These are phyloP conservation scores for Pseudonectria foliicola DNA, from an alignment of 2,329 filamentous ascomycete species.

Conservation along the genomic window DNA sequence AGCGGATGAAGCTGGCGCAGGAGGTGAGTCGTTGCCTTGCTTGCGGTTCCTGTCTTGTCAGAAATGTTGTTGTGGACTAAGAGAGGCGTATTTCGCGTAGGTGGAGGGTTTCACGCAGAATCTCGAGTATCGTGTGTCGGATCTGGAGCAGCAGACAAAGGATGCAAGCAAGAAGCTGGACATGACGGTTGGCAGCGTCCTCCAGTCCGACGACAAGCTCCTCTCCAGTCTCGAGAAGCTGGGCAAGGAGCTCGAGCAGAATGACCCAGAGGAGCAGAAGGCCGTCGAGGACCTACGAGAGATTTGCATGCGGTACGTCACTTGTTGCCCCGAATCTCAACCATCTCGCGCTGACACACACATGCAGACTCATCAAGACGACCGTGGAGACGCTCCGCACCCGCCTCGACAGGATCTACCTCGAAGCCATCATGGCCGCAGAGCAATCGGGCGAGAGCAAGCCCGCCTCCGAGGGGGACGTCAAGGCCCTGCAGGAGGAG, in stretches of 20 bases:
- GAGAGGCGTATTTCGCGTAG: conserved; percentile 22
- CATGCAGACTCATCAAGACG: conserved; percentile 46
- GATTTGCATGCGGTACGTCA: conserved; percentile 42
- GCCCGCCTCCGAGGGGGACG: conserved; percentile 31
- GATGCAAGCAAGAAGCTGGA: conserved; percentile 38
- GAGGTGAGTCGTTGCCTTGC: conserved; percentile 33
- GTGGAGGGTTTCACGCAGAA: conserved; percentile 41
- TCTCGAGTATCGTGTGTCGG: conserved; percentile 38
- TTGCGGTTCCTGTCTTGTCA: too few relatives aligned
- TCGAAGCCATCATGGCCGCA: conserved; percentile 35
- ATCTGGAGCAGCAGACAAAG: conserved; percentile 45
- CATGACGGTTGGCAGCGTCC: conserved; percentile 40
- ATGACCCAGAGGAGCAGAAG: conserved; percentile 44
- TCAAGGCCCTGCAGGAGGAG: conserved; percentile 51
- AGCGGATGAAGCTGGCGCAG: conserved; percentile 34
- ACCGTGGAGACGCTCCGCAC: conserved; percentile 49
- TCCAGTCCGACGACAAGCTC: conserved; percentile 58
- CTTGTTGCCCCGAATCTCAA: neutral
- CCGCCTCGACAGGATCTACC: conserved; percentile 47
- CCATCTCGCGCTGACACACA: conserved; percentile 4
- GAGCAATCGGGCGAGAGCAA: conserved; percentile 21
- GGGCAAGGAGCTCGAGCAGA: conserved; percentile 50
- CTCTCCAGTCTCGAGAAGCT: conserved; percentile 60
- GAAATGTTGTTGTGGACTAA: too few relatives aligned
- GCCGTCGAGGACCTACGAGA: conserved; percentile 52